Base-by-base conservation (phyloP, 495 filamentous ascomycete genomes). In the Staphylotrichum longicolle region DNA sequence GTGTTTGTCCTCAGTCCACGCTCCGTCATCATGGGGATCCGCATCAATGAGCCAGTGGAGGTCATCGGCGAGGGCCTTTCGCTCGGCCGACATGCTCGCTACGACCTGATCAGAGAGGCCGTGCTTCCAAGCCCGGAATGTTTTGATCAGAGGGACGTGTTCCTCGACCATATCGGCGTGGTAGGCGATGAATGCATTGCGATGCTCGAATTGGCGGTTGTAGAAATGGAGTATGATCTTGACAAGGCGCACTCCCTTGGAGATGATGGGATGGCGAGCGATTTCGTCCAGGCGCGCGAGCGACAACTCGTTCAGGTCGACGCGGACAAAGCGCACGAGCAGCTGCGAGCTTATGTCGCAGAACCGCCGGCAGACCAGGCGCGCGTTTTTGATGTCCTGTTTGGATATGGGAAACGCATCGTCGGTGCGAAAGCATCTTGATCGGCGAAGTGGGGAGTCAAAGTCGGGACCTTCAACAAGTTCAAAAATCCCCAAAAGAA, bases 321-420 rank as follows among this genome's bases (percentile, higher is more conserved):
- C 32, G 12, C 20, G 39, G 4, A 64, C 51, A 20, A 53, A 11
- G 5, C 57, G 63, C 35, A 64, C 32, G 32, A 64, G 53, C 14
- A 57, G 53, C 20, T 57, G 45, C 30, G 63, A 57, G 53, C 37
- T 40, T 9, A 64, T 11, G n/a, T 53, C 39, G 35, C 33, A 37
- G 9, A 61, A 50, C 8, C 58, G 63, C 10, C 53, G 51, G 41
- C 63, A 64, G 39, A 61, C 63, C 30, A 64, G 47, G 45, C 63
- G 63, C 12, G 20, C 33, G 46, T 45, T 51, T 15, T 54, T 49
- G 57, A 64, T 61, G 33, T 53, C 57, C 35, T 12, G 37, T 10
- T 6, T 10, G 37, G 6, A 7, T 10, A 10, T 39, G 37, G 37
- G 37, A 6, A 10, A 10, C 37, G 10, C 37, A 10, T 39, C 37